Percentiles rank a stretch among this genome's conserved stretches.
Evolutionary conservation across 2,329 filamentous ascomycete genomes (phyloP).

Genomic region (Paecilomyces niveus): DNA sequence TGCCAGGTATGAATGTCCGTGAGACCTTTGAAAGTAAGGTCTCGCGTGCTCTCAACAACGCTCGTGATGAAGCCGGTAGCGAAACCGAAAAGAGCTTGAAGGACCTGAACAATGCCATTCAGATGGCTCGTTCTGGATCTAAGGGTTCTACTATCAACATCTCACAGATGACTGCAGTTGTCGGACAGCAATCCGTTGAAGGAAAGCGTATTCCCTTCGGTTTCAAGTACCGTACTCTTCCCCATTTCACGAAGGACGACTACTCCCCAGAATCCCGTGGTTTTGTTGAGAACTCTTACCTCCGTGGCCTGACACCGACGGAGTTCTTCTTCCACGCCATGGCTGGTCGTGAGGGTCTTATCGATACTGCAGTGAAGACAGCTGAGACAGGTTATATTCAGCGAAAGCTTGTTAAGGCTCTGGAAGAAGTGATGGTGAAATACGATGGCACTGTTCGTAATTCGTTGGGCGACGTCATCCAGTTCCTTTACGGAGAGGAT

Average conservation of each 20-base stretch:
- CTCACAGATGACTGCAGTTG: constrained; percentile 96
- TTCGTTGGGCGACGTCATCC: constrained; percentile 90
- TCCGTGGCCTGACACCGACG: constrained; percentile 86
- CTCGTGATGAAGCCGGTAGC: constrained; percentile 93
- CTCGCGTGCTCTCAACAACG: constrained; percentile 85
- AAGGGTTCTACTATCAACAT: constrained; percentile 99
- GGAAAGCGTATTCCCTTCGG: constrained; percentile 98
- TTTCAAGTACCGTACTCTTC: constrained; percentile 95
- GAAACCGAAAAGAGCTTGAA: constrained; percentile 88
- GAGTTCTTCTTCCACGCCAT: constrained; percentile 99
- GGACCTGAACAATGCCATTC: constrained; percentile 91
- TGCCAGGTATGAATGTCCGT: constrained; percentile 97
- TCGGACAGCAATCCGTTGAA: constrained; percentile 96
- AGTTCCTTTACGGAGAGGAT: constrained; percentile 97
- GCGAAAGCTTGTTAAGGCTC: constrained; percentile 92
- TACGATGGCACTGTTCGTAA: constrained; percentile 98
- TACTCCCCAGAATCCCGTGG: constrained; percentile 95
- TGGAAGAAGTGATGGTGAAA: constrained; percentile 95
- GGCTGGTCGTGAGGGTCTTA: constrained; percentile 99
- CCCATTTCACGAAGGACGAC: constrained; percentile 98
- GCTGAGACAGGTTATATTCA: constrained; percentile 99
- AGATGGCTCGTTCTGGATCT: constrained; percentile 93
- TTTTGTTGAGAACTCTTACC: constrained; percentile 97
- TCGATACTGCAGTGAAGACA: constrained; percentile 98
- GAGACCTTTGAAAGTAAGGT: constrained; percentile 98